These are phyloP conservation scores for Firmiana major DNA, from an alignment of 345 rosid species.

Conservation along the genomic window DNA sequence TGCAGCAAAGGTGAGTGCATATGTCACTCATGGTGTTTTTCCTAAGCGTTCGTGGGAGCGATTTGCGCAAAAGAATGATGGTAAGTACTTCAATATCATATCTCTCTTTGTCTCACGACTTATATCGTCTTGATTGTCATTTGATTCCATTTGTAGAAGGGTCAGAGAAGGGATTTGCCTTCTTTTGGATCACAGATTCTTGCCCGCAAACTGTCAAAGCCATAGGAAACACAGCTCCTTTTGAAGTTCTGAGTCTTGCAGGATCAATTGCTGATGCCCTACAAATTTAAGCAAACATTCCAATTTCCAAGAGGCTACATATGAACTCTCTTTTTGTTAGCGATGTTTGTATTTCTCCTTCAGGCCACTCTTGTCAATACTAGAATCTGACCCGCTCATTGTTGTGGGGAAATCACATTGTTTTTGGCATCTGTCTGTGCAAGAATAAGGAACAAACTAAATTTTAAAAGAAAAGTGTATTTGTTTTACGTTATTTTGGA, in stretches of 20 bases:
- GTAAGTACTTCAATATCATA: slow-evolving; percentile 30
- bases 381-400: no score
- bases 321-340: neutral
- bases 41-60: slow-evolving; percentile 93
- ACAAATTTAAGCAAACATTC: slow-evolving; percentile 48
- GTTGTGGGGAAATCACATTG: no score
- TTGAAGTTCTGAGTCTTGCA: slow-evolving; percentile 86
- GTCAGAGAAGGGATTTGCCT: slow-evolving; percentile 54
- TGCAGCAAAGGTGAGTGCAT: slow-evolving; percentile 93
- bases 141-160: slow-evolving; percentile 28
- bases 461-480: no score
- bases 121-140: neutral
- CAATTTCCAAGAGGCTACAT: neutral
- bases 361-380: neutral
- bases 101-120: neutral
- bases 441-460: no score
- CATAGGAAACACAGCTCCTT: slow-evolving; percentile 69
- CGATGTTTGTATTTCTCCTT: neutral
- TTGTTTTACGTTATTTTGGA: no score
- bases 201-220: slow-evolving; percentile 87
- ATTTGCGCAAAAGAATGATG: slow-evolving; percentile 52
- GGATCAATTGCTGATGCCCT: slow-evolving; percentile 87
- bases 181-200: slow-evolving; percentile 97
- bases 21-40: slow-evolving; percentile 96
- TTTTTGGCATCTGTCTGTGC: no score